Evolutionary conservation across 2,329 filamentous ascomycete genomes (phyloP).

Genomic region (Xylaria sp.): DNA sequence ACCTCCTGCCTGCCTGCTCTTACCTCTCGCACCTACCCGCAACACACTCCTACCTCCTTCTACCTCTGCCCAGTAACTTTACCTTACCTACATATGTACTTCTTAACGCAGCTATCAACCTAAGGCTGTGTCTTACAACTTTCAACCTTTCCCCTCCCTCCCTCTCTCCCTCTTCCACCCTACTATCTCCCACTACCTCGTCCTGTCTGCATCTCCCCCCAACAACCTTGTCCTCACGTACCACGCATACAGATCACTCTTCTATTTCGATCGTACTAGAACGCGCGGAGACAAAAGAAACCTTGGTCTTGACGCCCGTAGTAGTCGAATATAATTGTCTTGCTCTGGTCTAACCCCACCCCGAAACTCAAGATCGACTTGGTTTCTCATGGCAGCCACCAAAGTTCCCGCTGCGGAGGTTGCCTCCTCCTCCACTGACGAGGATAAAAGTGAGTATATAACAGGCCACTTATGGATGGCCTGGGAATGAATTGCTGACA

Average conservation of each 20-base stretch:
- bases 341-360: neutral
- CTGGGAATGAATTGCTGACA: slow-evolving; percentile 27
- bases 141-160: slow-evolving; percentile 5
- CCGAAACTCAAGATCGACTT: neutral
- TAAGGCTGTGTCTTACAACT: slow-evolving; percentile 10
- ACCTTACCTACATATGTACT: neutral
- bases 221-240: neutral
- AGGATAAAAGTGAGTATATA: slow-evolving; percentile 37
- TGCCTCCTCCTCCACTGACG: slow-evolving; percentile 3
- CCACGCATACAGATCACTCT: neutral
- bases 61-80: neutral
- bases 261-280: neutral
- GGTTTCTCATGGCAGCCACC: slow-evolving; percentile 29
- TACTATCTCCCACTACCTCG: neutral
- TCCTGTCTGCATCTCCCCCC: neutral
- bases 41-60: neutral
- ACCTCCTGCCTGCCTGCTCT: slow-evolving; percentile 6
- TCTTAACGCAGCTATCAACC: neutral
- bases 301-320: neutral
- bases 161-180: neutral
- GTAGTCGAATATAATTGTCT: neutral
- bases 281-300: neutral
- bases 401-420: slow-evolving; percentile 17
- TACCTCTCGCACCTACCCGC: slow-evolving; percentile 12
- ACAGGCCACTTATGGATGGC: slow-evolving; percentile 8